Conservation (phyloP, 805 yeast genomes). For the Saccharomycopsis fodiens region DNA sequence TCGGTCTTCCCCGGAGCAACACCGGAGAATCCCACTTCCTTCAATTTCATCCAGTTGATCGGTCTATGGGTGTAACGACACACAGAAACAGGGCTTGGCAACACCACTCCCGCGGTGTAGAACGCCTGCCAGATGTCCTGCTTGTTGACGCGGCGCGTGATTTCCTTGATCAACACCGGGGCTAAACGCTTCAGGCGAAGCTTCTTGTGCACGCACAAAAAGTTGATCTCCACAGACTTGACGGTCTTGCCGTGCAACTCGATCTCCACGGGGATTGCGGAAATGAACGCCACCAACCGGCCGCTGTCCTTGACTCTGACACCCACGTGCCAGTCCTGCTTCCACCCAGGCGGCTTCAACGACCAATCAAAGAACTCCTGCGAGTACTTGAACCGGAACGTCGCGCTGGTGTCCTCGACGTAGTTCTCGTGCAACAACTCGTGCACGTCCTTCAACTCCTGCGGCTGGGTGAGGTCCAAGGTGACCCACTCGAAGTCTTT, state of each 20-base stretch:
- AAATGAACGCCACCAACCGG: slow-evolving; percentile 83
- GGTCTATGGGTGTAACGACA: slow-evolving; percentile 93
- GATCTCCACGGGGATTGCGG: slow-evolving; percentile 77
- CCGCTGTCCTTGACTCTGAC: slow-evolving; percentile 74
- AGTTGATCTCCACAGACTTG: slow-evolving; percentile 82
- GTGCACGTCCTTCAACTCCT: slow-evolving; percentile 70
- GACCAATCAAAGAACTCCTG: slow-evolving; percentile 88
- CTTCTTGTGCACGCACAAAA: slow-evolving; percentile 89
- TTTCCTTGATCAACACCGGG: slow-evolving; percentile 88
- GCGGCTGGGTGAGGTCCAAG: slow-evolving; percentile 49
- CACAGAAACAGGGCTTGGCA: slow-evolving; percentile 88
- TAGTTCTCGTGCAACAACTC: slow-evolving; percentile 78
- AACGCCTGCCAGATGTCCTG: slow-evolving; percentile 90
- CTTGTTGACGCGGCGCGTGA: slow-evolving; percentile 85
- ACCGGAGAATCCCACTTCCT: slow-evolving; percentile 84
- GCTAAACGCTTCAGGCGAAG: slow-evolving; percentile 89
- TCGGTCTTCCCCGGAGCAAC: slow-evolving; percentile 66
- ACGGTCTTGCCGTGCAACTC: slow-evolving; percentile 48
- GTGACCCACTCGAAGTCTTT: slow-evolving; percentile 86
- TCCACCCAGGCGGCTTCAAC: slow-evolving; percentile 88
- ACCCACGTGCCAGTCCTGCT: slow-evolving; percentile 84
- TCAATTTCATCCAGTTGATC: slow-evolving; percentile 80
- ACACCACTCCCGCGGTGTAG: slow-evolving; percentile 83
- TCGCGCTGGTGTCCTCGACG: slow-evolving; percentile 89
- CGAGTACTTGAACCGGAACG: slow-evolving; percentile 85